These are phyloP conservation scores for Rhizopus microsporus DNA, from an alignment of 371 early-diverging fungal species.

Conservation along the genomic window DNA sequence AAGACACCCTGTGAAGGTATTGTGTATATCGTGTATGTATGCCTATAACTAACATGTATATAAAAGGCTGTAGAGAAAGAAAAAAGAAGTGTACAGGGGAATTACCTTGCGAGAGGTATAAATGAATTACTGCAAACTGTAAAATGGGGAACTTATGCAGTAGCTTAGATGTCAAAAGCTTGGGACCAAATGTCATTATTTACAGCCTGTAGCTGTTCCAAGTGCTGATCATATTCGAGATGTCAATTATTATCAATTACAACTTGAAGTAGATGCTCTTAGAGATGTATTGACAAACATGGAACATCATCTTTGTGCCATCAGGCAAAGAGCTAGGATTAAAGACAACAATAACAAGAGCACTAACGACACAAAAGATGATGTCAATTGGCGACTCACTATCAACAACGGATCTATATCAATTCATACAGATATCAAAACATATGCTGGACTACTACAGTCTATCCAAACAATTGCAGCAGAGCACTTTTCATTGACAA, in stretches of 20 bases:
- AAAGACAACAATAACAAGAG: not conserved
- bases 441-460: slow-evolving; percentile 13
- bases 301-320: slow-evolving; percentile 20
- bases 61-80: slow-evolving; percentile 47
- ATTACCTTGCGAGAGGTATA: slow-evolving; percentile 46
- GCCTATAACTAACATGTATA: not conserved
- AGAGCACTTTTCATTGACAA: not conserved
- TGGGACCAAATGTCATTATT: slow-evolving; percentile 26
- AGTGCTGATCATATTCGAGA: slow-evolving; percentile 6
- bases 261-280: slow-evolving; percentile 16
- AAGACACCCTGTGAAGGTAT: slow-evolving; percentile 2
- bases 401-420: slow-evolving; percentile 14
- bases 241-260: slow-evolving; percentile 13
- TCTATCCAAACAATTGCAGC: slow-evolving; percentile 13
- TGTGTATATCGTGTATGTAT: not conserved
- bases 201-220: slow-evolving; percentile 14
- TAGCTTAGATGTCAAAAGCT: slow-evolving; percentile 25
- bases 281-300: slow-evolving; percentile 20
- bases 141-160: not conserved
- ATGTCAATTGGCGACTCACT: slow-evolving; percentile 16
- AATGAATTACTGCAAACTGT: not conserved
- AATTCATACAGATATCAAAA: slow-evolving; percentile 20
- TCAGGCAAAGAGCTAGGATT: slow-evolving; percentile 4
- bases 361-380: not conserved
- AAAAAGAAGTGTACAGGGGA: slow-evolving; percentile 48